Evolutionary conservation across 2,329 filamentous ascomycete genomes (phyloP).

Genomic region (Trichoderma cornu-damae): DNA sequence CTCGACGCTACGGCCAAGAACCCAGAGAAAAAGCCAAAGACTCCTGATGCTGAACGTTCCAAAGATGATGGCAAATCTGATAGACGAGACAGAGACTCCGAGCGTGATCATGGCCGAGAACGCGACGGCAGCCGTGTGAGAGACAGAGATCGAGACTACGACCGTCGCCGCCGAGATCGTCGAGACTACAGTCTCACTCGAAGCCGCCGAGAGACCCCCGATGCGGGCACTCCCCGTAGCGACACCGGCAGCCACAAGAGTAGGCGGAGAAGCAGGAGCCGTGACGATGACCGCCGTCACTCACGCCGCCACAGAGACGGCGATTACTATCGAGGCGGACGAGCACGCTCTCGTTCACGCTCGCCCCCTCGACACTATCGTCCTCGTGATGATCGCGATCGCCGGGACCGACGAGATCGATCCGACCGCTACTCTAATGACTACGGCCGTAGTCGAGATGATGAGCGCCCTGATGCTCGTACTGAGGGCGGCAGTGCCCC

Average conservation of each 20-base stretch:
- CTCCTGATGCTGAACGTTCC: constrained; percentile 50
- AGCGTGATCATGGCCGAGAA: constrained; percentile 40
- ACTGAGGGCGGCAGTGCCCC: constrained; percentile 57
- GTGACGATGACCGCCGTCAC: constrained; percentile 69
- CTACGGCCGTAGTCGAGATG: constrained; percentile 51
- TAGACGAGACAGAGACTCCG: constrained; percentile 17
- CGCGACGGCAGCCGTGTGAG: constrained; percentile 34
- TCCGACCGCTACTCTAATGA: constrained; percentile 49
- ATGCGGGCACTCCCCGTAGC: constrained; percentile 64
- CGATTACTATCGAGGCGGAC: constrained; percentile 58
- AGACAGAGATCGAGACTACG: constrained; percentile 51
- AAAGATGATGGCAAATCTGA: constrained; percentile 28
- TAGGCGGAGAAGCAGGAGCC: constrained; percentile 73
- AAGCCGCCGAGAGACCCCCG: constrained; percentile 45
- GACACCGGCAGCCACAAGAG: constrained; percentile 76
- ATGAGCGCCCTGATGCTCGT: constrained; percentile 40
- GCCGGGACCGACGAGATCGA: constrained; percentile 47
- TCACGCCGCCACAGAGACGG: constrained; percentile 69
- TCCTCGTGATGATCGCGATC: constrained; percentile 49
- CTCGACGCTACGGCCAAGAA: constrained; percentile 76
- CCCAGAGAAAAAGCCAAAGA: constrained; percentile 44
- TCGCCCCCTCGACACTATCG: constrained; percentile 61
- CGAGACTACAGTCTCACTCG: constrained; percentile 53
- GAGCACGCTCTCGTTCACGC: constrained; percentile 61
- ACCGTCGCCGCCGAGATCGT: constrained; percentile 44